Evolutionary conservation across 2,329 filamentous ascomycete genomes (phyloP).

Genomic region (Fusarium haematococcum): DNA sequence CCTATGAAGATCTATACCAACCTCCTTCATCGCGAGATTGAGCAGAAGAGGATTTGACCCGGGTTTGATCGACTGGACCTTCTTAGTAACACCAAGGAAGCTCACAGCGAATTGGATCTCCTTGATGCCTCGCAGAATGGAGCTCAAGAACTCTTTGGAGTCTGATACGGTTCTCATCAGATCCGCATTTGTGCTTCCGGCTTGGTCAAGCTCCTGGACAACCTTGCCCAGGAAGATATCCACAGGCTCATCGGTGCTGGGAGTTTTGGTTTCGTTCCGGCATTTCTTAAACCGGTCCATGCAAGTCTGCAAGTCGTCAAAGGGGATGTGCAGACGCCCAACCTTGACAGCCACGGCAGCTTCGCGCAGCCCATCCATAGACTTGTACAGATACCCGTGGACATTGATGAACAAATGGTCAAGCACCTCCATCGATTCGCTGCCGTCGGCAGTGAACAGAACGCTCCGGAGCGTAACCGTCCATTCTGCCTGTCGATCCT

Average conservation of each 20-base stretch:
- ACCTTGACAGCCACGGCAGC: conserved; percentile 91
- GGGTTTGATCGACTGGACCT: conserved; percentile 75
- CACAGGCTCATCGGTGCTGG: conserved; percentile 57
- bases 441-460: conserved; percentile 86
- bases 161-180: conserved; percentile 89
- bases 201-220: conserved; percentile 78
- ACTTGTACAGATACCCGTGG: conserved; percentile 88
- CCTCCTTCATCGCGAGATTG: conserved; percentile 94
- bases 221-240: conserved; percentile 78
- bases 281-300: conserved; percentile 65
- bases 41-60: conserved; percentile 79
- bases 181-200: conserved; percentile 73
- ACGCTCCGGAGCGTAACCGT: conserved; percentile 87
- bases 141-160: conserved; percentile 91
- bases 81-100: conserved; percentile 88
- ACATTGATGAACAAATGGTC: conserved; percentile 91
- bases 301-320: conserved; percentile 82
- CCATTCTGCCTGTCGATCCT: conserved; percentile 86
- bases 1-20: conserved; percentile 91
- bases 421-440: conserved; percentile 86
- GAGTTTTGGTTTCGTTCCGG: conserved; percentile 50
- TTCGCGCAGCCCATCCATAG: conserved; percentile 88
- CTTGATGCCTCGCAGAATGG: conserved; percentile 90
- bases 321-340: conserved; percentile 89
- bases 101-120: conserved; percentile 96